Percentiles rank a stretch among this genome's conserved stretches.
Evolutionary conservation across 345 rosid genomes (phyloP).

Genomic region (Pseudoturritis turrita): DNA sequence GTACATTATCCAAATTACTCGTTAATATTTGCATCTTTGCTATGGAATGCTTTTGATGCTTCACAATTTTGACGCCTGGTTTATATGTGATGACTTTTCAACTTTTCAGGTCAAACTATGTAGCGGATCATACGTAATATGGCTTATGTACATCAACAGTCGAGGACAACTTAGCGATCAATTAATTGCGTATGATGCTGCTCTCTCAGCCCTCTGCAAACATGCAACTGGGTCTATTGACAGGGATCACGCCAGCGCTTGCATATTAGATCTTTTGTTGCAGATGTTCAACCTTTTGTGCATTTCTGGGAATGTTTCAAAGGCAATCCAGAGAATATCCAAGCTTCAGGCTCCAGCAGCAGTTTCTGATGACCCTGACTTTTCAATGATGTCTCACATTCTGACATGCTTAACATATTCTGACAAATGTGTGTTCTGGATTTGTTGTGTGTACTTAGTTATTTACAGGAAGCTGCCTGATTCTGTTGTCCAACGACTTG

Average conservation of each 20-base stretch:
- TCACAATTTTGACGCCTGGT: not conserved
- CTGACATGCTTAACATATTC: constrained; percentile 76
- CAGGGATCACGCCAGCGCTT: constrained; percentile 51
- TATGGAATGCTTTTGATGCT: not conserved
- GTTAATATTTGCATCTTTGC: not conserved
- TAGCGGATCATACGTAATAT: constrained; percentile 67
- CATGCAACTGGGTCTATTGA: constrained; percentile 41
- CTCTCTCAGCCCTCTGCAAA: constrained; percentile 58
- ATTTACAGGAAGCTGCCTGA: constrained; percentile 96
- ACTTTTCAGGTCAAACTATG: constrained; percentile 67
- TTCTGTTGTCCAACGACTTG: constrained; percentile 60
- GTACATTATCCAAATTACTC: not conserved
- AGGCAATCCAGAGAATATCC: constrained; percentile 55
- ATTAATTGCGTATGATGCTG: constrained; percentile 62
- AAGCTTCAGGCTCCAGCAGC: constrained; percentile 38
- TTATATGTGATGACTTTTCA: constrained; percentile 36
- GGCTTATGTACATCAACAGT: constrained; percentile 92
- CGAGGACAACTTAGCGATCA: constrained; percentile 63
- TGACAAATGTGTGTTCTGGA: constrained; percentile 97
- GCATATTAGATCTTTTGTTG: constrained; percentile 83
- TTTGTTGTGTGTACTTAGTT: constrained; percentile 96
- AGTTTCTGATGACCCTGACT: constrained; percentile 56
- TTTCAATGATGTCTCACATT: constrained; percentile 67
- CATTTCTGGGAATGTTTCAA: constrained; percentile 66
- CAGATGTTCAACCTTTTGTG: constrained; percentile 82